Conservation (phyloP, 179 eudicot genomes). For the Amaranthus tricolor region DNA sequence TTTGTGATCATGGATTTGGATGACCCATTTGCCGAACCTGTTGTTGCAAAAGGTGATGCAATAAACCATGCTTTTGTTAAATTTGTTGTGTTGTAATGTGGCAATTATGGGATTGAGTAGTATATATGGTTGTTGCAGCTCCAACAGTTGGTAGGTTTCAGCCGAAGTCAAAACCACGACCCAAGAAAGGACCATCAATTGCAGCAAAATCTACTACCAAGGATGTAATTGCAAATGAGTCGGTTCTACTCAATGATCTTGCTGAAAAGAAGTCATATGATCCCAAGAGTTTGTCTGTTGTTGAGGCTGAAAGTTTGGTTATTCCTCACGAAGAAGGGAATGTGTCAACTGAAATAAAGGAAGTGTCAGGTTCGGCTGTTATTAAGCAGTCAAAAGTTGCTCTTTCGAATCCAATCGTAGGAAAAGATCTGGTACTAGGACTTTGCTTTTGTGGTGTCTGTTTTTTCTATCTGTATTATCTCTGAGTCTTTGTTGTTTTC, state of each 20-base stretch:
- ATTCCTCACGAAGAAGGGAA: constrained; percentile 8
- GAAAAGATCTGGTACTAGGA: constrained; percentile 32
- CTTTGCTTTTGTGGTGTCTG: not conserved
- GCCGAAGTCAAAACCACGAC: constrained; percentile 55
- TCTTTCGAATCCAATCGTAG: constrained; percentile 12
- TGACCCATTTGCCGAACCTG: constrained; percentile 32
- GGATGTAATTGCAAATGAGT: constrained; percentile 19
- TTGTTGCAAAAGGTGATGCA: constrained; percentile 25
- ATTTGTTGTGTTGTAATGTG: not conserved
- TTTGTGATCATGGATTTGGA: constrained; percentile 33
- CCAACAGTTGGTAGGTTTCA: constrained; percentile 45
- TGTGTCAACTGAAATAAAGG: constrained; percentile 12
- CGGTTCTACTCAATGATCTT: constrained; percentile 22
- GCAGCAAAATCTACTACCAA: constrained; percentile 19
- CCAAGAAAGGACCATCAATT: constrained; percentile 34
- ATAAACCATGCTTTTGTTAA: not conserved
- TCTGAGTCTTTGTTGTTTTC: constrained; percentile 7
- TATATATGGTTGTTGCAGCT: constrained; percentile 31
- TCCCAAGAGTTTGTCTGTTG: constrained; percentile 20
- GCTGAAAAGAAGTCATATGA: constrained; percentile 17
- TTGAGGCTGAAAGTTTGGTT: constrained; percentile 13
- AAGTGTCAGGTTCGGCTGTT: constrained; percentile 23
- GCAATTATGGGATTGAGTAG: constrained; percentile 7
- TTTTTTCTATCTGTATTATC: not conserved
- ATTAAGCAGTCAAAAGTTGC: constrained; percentile 16